phyloP scores from a whole-genome alignment of 192 early-diverging fungal genomes.

The Rhizophagus prolifer region DNA sequence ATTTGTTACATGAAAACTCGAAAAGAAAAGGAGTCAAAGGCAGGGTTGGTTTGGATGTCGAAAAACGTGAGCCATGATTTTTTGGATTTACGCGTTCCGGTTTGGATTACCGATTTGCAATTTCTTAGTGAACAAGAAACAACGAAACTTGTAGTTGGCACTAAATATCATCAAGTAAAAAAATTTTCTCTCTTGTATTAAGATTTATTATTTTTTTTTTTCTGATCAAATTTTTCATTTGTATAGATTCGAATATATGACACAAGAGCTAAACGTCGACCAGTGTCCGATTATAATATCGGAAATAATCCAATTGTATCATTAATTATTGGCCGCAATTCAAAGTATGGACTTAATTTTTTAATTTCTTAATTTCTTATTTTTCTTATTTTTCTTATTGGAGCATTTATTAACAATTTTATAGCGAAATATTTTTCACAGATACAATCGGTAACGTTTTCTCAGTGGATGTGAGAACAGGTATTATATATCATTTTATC shows the following conservation, averaged over 20 bases:
- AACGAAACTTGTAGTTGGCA: conserved; percentile 62
- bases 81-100: conserved; percentile 78
- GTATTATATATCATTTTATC: conserved; percentile 24
- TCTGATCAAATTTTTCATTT: conserved; percentile 20
- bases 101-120: conserved; percentile 85
- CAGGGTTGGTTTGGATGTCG: conserved; percentile 71
- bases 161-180: conserved; percentile 64
- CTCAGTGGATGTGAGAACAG: conserved; percentile 60
- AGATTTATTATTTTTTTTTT: neutral
- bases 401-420: neutral
- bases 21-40: conserved; percentile 26
- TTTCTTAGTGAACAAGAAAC: conserved; percentile 62
- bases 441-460: conserved; percentile 62
- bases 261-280: conserved; percentile 63
- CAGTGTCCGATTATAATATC: conserved; percentile 64
- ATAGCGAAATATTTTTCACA: conserved; percentile 62
- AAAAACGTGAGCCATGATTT: conserved; percentile 84
- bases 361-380: neutral
- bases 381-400: neutral
- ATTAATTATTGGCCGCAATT: conserved; percentile 45
- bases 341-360: conserved; percentile 14
- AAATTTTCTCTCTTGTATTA: neutral
- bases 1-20: conserved; percentile 4
- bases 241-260: conserved; percentile 84
- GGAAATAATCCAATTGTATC: conserved; percentile 68